phyloP scores from a whole-genome alignment of 352 stramenopile genomes.

The Aphanomyces invadans region DNA sequence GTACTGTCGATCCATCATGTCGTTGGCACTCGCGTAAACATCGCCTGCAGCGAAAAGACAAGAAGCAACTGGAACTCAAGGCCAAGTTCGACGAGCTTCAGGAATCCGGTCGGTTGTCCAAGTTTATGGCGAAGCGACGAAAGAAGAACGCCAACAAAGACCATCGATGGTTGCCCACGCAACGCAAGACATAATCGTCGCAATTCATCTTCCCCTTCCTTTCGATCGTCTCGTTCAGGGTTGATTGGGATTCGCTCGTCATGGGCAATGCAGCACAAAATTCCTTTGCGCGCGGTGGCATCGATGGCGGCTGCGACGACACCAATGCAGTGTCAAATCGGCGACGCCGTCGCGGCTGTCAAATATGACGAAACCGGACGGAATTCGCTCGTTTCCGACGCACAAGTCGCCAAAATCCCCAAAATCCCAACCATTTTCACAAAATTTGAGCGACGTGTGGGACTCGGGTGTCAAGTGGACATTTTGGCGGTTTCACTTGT shows the following conservation, averaged over 20 bases:
- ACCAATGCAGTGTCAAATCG: too few relatives aligned
- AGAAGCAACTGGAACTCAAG: conserved; percentile 85
- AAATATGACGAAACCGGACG: too few relatives aligned
- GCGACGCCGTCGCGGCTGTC: too few relatives aligned
- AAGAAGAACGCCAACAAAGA: conserved; percentile 93
- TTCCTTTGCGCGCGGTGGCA: too few relatives aligned
- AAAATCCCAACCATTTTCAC: too few relatives aligned
- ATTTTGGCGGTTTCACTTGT: neutral
- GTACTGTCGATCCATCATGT: conserved; percentile 24
- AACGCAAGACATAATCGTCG: conserved; percentile 46
- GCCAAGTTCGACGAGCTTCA: conserved; percentile 88
- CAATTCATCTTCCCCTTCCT: neutral
- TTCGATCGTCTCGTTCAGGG: neutral
- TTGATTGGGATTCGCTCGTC: neutral
- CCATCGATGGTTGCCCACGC: conserved; percentile 82
- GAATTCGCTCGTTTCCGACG: too few relatives aligned
- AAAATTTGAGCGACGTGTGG: neutral
- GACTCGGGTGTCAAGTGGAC: too few relatives aligned
- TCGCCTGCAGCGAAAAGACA: conserved; percentile 76
- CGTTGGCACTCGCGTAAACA: too few relatives aligned
- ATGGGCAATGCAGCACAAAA: too few relatives aligned
- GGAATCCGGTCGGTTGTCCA: conserved; percentile 80
- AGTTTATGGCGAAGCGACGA: conserved; percentile 90
- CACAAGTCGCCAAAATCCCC: too few relatives aligned
- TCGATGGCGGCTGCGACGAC: too few relatives aligned